Evolutionary conservation across 164 flowering plant species (phyloP).

Genomic region (Taxillus chinensis): DNA sequence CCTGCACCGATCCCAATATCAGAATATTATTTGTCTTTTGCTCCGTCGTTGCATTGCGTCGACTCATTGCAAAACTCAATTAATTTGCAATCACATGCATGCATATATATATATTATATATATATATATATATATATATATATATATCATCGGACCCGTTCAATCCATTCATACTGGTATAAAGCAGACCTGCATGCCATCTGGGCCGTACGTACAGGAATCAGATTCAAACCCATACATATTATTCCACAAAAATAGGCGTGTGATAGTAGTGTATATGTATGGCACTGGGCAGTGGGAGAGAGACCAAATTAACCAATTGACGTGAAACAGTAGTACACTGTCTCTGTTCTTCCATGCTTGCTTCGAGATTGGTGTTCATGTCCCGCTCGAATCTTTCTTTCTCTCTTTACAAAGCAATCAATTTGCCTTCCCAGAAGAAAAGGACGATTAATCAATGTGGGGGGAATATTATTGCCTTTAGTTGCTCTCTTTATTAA

Average conservation of each 20-base stretch:
- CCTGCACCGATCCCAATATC: not conserved
- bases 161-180: too few relatives aligned
- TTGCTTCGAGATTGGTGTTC: conserved; percentile 4
- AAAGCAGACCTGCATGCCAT: too few relatives aligned
- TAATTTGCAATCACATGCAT: not conserved
- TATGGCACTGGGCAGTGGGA: too few relatives aligned
- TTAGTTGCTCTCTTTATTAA: conserved; percentile 27
- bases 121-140: too few relatives aligned
- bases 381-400: conserved; percentile 29
- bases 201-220: too few relatives aligned
- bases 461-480: conserved; percentile 16
- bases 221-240: too few relatives aligned
- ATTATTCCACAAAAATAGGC: too few relatives aligned
- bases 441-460: conserved; percentile 8
- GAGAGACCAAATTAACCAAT: too few relatives aligned
- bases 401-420: conserved; percentile 42
- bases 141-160: too few relatives aligned
- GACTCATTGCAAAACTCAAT: not conserved
- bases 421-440: conserved; percentile 8
- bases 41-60: not conserved
- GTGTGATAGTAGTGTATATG: too few relatives aligned
- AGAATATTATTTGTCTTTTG: not conserved
- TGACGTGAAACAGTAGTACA: not conserved
- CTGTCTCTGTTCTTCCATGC: not conserved
- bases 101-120: not conserved